A percentile compares a stretch with the other conserved stretches of the same genome.
Conservation (phyloP, 306 rosid genomes). For the Arachis hypogaea region DNA sequence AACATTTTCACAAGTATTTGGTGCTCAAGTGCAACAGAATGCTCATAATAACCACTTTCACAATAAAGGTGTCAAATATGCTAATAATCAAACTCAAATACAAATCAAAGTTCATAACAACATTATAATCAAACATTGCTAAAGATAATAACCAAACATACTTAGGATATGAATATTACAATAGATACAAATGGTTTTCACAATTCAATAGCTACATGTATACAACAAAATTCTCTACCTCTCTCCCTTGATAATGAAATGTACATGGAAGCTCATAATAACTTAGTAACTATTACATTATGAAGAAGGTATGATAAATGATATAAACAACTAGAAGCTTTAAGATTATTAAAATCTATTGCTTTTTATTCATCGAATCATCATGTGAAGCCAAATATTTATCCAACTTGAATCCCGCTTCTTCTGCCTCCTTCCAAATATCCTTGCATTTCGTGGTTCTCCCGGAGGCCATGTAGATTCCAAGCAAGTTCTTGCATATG, state of each 20-base stretch:
- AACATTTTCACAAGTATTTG: no score
- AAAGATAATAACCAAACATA: no score
- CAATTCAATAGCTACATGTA: background rate
- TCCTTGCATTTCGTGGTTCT: constrained; percentile 76
- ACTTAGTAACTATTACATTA: background rate
- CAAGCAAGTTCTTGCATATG: constrained; percentile 65
- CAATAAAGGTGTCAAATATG: no score
- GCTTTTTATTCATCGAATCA: constrained; percentile 14
- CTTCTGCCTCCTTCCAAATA: constrained; percentile 68
- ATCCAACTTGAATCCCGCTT: constrained; percentile 68
- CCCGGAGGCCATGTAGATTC: constrained; percentile 66
- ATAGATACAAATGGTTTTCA: background rate
- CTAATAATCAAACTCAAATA: no score
- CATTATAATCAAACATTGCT: no score
- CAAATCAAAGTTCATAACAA: no score
- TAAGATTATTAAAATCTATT: constrained; percentile 21
- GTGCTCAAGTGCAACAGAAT: no score
- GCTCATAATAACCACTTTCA: no score
- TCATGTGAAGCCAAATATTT: constrained; percentile 33
- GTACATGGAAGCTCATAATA: constrained; percentile 25
- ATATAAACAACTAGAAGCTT: constrained; percentile 22
- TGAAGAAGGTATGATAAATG: constrained; percentile 2
- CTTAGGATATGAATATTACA: no score
- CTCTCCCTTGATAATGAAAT: background rate
- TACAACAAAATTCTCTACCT: no score